Conservation (phyloP, 257 asterid genomes). For the Petrea volubilis region DNA sequence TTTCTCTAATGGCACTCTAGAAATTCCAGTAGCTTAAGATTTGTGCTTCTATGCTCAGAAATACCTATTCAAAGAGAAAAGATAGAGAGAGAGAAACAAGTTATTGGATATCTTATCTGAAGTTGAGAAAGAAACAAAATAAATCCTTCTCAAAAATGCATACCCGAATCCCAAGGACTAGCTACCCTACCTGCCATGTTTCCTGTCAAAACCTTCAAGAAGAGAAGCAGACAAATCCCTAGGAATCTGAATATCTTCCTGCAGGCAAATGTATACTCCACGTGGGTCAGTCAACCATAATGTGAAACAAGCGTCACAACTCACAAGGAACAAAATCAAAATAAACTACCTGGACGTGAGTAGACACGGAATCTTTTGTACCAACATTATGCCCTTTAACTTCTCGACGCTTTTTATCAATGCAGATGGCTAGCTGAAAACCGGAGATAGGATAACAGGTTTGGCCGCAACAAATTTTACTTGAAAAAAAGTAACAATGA, state of each 20-base stretch:
- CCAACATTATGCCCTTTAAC: conserved; percentile 40
- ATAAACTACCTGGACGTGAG: conserved; percentile 37
- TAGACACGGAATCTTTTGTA: conserved; percentile 35
- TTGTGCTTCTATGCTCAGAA: too few relatives aligned
- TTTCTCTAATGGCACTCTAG: too few relatives aligned
- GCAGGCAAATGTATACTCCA: conserved; percentile 24
- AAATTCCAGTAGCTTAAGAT: too few relatives aligned
- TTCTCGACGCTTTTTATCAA: conserved; percentile 51
- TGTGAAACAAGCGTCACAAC: conserved; percentile 20
- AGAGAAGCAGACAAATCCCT: conserved; percentile 40
- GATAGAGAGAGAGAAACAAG: not conserved
- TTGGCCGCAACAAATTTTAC: not conserved
- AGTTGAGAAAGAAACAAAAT: not conserved
- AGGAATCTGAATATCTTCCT: conserved; percentile 48
- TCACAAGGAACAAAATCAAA: conserved; percentile 29
- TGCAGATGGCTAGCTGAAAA: conserved; percentile 85
- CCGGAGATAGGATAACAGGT: conserved; percentile 21
- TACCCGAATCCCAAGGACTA: conserved; percentile 8
- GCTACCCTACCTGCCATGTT: conserved; percentile 53
- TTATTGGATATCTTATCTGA: not conserved
- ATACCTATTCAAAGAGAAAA: too few relatives aligned
- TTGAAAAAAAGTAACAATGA: not conserved
- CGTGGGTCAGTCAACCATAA: conserved; percentile 18
- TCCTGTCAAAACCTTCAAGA: conserved; percentile 32
- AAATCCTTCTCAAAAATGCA: not conserved